Conservation (phyloP, 2,329 filamentous ascomycete species). For the Exophiala sideris region DNA sequence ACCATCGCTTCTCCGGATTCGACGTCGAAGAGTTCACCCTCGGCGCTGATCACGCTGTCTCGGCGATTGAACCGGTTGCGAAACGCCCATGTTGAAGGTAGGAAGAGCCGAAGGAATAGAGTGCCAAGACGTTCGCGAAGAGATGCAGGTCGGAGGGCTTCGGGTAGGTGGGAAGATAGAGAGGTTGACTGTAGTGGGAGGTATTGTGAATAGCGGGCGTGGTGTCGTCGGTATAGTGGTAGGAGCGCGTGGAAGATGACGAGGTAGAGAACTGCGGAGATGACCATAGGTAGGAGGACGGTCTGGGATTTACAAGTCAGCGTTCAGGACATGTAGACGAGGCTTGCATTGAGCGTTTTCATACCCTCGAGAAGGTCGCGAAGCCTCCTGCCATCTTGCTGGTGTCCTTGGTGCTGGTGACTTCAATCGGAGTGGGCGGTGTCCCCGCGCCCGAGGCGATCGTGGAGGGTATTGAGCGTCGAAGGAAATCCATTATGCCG, state of each 20-base stretch:
- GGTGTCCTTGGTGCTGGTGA: conserved; percentile 2
- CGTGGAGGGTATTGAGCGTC: conserved; percentile 15
- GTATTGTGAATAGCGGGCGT: conserved; percentile 69
- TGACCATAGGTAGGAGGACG: conserved; percentile 65
- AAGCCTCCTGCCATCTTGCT: conserved; percentile 20
- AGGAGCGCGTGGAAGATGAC: conserved; percentile 62
- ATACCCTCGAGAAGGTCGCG: conserved; percentile 17
- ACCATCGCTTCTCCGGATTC: conserved; percentile 59
- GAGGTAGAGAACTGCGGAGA: conserved; percentile 68
- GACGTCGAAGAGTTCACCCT: conserved; percentile 61
- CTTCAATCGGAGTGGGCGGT: conserved; percentile 10
- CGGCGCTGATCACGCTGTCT: conserved; percentile 41
- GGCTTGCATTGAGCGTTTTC: neutral
- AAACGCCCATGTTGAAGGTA: conserved; percentile 46
- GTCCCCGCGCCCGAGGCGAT: conserved; percentile 6
- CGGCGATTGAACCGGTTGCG: conserved; percentile 12
- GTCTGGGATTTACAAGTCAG: conserved; percentile 48
- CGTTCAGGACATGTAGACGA: neutral
- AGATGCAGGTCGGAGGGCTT: conserved; percentile 18
- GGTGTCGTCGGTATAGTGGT: conserved; percentile 68
- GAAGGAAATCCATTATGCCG: conserved; percentile 14
- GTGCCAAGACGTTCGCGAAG: conserved; percentile 44
- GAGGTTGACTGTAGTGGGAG: conserved; percentile 56
- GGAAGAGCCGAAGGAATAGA: conserved; percentile 41
- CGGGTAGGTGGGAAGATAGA: conserved; percentile 39